Conservation (phyloP, 2,329 filamentous ascomycete genomes). For the Aureobasidium uvarum region DNA sequence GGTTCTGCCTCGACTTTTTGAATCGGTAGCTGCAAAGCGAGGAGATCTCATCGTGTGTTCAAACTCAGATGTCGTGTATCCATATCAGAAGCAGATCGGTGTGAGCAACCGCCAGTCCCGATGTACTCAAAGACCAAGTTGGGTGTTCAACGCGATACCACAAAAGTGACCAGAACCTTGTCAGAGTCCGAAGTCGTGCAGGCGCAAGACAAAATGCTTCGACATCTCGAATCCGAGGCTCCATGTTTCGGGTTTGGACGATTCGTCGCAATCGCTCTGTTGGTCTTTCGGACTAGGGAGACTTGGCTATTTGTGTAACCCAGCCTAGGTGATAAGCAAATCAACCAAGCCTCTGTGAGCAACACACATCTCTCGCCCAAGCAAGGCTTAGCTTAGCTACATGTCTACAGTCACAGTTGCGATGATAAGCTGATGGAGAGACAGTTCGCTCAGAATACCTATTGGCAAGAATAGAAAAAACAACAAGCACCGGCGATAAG, state of each 20-base stretch:
- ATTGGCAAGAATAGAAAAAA: neutral
- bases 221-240: neutral
- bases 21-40: neutral
- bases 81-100: neutral
- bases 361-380: neutral
- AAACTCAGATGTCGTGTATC: neutral
- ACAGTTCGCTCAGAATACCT: neutral
- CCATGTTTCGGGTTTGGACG: neutral
- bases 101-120: neutral
- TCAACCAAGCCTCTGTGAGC: neutral
- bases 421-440: neutral
- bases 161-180: neutral
- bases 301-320: neutral
- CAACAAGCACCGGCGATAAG: neutral
- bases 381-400: slow-evolving; percentile 12
- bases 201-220: neutral
- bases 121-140: neutral
- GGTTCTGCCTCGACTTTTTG: neutral
- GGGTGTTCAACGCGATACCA: neutral
- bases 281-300: too few species aligned
- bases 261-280: neutral
- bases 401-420: neutral
- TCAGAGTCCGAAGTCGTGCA: neutral
- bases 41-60: neutral
- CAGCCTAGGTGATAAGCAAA: neutral